Percentiles rank a stretch among this genome's conserved stretches.
Evolutionary conservation across 495 filamentous ascomycete species (phyloP).

Genomic region (Tuber indicum): DNA sequence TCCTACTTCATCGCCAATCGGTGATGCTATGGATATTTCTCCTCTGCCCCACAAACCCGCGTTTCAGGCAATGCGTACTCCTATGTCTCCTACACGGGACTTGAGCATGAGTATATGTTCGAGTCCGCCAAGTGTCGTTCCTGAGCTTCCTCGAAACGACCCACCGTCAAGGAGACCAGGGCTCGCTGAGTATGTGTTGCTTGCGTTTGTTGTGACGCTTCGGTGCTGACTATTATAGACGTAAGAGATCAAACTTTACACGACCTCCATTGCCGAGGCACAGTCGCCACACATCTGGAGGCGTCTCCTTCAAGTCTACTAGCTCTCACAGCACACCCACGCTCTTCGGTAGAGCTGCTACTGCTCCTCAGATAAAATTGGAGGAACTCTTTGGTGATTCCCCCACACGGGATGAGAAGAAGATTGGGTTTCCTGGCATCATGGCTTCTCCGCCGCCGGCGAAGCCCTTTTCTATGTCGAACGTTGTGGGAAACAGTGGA

Average conservation of each 20-base stretch:
- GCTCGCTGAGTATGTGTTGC: constrained; percentile 36
- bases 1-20: constrained; percentile 70
- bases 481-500: constrained; percentile 42
- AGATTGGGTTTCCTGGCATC: constrained; percentile 14
- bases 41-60: constrained; percentile 80
- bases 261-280: constrained; percentile 36
- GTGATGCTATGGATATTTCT: constrained; percentile 88
- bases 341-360: constrained; percentile 27
- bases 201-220: constrained; percentile 9
- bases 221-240: constrained; percentile 28
- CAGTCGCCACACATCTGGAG: constrained; percentile 30
- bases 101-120: constrained; percentile 32
- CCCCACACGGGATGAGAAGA: constrained; percentile 32
- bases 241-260: constrained; percentile 39
- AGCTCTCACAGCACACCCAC: constrained; percentile 19
- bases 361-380: constrained; percentile 33
- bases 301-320: constrained; percentile 31
- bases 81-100: constrained; percentile 26
- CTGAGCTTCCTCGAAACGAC: constrained; percentile 32
- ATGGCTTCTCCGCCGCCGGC: constrained; percentile 53
- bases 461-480: constrained; percentile 52
- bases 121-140: constrained; percentile 31
- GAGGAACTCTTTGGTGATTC: constrained; percentile 38
- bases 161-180: constrained; percentile 20
- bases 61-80: constrained; percentile 19